Percentiles rank a stretch among this genome's conserved stretches.
phyloP scores from a whole-genome alignment of 495 filamentous ascomycete genomes.

The Tuber magnatum region DNA sequence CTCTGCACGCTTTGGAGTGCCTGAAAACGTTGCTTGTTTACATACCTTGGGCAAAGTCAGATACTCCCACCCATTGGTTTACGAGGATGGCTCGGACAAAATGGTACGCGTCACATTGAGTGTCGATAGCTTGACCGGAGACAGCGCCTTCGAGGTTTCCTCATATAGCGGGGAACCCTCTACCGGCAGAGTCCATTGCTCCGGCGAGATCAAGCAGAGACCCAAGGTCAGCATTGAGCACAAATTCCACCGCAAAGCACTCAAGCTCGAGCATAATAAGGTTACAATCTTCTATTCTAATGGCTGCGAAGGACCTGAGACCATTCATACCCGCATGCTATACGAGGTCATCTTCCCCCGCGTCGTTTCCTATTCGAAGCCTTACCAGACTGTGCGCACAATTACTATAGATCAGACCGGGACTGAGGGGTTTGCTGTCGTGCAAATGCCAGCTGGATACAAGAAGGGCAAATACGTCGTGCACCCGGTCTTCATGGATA shows the following conservation, averaged over 20 bases:
- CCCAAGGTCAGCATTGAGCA: slow-evolving; percentile 24
- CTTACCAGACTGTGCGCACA: slow-evolving; percentile 66
- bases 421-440: slow-evolving; percentile 63
- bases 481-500: slow-evolving; percentile 69
- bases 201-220: slow-evolving; percentile 26
- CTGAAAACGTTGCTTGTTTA: slow-evolving; percentile 9
- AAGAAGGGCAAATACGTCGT: slow-evolving; percentile 58
- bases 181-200: slow-evolving; percentile 17
- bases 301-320: slow-evolving; percentile 38
- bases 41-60: slow-evolving; percentile 27
- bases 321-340: slow-evolving; percentile 56
- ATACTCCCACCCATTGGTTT: slow-evolving; percentile 28
- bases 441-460: slow-evolving; percentile 57
- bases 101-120: slow-evolving; percentile 25
- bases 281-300: slow-evolving; percentile 41
- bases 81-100: slow-evolving; percentile 20
- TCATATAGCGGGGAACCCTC: slow-evolving; percentile 12
- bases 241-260: slow-evolving; percentile 23
- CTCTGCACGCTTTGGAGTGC: slow-evolving; percentile 24
- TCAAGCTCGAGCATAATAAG: slow-evolving; percentile 31
- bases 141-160: slow-evolving; percentile 22
- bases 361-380: slow-evolving; percentile 58
- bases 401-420: slow-evolving; percentile 65
- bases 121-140: slow-evolving; percentile 22
- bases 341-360: slow-evolving; percentile 70